phyloP scores from a whole-genome alignment of 2,329 filamentous ascomycete genomes.

The Hymenotorrendiella dingleyae region DNA sequence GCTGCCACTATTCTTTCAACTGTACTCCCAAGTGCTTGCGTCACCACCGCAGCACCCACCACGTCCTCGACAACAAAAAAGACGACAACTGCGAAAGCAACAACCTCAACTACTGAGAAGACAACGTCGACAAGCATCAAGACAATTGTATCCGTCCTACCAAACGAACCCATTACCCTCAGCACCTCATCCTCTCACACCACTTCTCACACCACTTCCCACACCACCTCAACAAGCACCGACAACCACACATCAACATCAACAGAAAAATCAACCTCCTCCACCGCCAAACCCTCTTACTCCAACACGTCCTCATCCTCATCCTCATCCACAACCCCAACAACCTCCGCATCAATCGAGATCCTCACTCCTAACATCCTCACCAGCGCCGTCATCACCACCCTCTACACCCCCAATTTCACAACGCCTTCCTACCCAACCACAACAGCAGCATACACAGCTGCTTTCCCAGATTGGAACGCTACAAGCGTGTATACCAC shows the following conservation, averaged over 20 bases:
- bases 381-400: conserved; percentile 7
- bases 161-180: not conserved
- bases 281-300: not conserved
- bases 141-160: not conserved
- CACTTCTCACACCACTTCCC: not conserved
- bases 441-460: conserved; percentile 9
- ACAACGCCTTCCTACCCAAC: conserved; percentile 13
- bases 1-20: conserved; percentile 12
- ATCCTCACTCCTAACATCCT: conserved; percentile 6
- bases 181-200: not conserved
- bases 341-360: not conserved
- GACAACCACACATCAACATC: not conserved
- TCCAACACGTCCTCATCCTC: not conserved
- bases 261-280: not conserved
- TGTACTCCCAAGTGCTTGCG: conserved; percentile 13
- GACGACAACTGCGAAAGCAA: not conserved
- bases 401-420: conserved; percentile 12
- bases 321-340: not conserved
- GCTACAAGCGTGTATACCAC: not conserved
- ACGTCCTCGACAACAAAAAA: not conserved
- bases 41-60: conserved; percentile 1
- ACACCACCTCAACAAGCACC: too few relatives aligned
- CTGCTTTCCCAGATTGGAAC: conserved; percentile 13
- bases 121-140: not conserved
- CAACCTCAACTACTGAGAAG: not conserved